Conservation (phyloP, 352 stramenopile genomes). For the Pythium volutum region DNA sequence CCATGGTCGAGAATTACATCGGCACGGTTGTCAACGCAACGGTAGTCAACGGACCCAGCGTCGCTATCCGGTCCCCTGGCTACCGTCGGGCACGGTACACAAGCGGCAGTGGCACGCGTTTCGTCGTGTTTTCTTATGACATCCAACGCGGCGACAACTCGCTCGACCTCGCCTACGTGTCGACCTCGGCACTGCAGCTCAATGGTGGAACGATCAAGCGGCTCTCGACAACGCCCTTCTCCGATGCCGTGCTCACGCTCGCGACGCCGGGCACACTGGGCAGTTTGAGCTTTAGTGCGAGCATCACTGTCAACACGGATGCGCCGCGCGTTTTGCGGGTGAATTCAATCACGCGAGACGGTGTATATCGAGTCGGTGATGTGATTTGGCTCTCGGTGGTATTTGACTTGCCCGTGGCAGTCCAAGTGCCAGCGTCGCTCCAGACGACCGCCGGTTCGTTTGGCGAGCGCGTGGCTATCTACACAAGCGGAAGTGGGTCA, state of each 20-base stretch:
- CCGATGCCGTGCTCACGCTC: constrained; percentile 48
- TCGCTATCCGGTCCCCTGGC: constrained; percentile 47
- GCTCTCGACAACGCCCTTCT: constrained; percentile 47
- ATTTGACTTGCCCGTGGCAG: constrained; percentile 53
- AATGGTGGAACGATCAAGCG: constrained; percentile 57
- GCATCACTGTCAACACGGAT: constrained; percentile 52
- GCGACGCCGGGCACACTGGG: constrained; percentile 30
- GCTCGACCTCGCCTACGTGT: constrained; percentile 44
- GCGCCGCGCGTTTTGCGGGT: constrained; percentile 40
- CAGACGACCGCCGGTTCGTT: constrained; percentile 30
- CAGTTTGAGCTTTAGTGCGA: constrained; percentile 35
- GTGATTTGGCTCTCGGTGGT: constrained; percentile 41
- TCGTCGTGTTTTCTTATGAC: constrained; percentile 49
- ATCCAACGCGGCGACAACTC: constrained; percentile 58
- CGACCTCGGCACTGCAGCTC: constrained; percentile 41
- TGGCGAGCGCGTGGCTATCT: constrained; percentile 41
- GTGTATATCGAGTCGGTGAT: constrained; percentile 55
- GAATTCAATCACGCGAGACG: constrained; percentile 48
- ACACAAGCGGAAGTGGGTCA: constrained; percentile 41
- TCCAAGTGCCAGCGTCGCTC: constrained; percentile 34
- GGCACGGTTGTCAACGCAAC: constrained; percentile 38
- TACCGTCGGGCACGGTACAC: constrained; percentile 46
- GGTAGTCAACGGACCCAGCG: constrained; percentile 18
- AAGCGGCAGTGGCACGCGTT: constrained; percentile 42
- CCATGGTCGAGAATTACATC: constrained; percentile 52